Base-by-base conservation (phyloP, 2,329 filamentous ascomycete species). In the Furcasterigmium sp. region DNA sequence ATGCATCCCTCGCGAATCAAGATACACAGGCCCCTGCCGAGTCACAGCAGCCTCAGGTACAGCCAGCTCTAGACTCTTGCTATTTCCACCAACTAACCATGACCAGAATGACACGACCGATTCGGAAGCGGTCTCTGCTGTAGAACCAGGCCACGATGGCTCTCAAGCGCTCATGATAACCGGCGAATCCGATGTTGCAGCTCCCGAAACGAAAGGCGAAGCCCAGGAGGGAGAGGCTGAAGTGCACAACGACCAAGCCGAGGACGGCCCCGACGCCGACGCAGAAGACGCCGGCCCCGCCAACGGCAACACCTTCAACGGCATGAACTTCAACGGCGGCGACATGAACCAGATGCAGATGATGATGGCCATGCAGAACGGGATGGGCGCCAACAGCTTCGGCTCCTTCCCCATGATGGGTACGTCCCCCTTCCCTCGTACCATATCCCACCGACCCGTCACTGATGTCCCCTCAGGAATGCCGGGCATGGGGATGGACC, bases 401-500 rank as follows among this genome's bases (percentile, higher is more conserved):
- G 71, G 72, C 45, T 69, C 68, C 47, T 84, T 84, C 57, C 75
- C 85, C 42, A 89, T 91, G 81, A 95, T 96, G 87, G 87, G 91
- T 96, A 79, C 61, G 87, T 74, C 38, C 9, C 25, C 7, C 20
- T 18, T 10, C 29, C 18, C 15, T 8, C 17, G n/a, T 23, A n/a
- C 21, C 21, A 45, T 23, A 17, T 26, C 28, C 21, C 15, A 11
- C 23, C 23, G 11, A 7, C 23, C 46, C 20, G 34, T 43, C 26
- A 47, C 62, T 72, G 55, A 67, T 48, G 39, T 14, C 15, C 1
- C 51, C 19, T 2, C 52, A 87, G 86, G 81, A 59, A 91, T 93
- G 85, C 72, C 84, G 53, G 80, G 80, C 58, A 89, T 91, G 85
- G 78, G 78, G 65, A 93, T 95, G 87, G 86, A 91, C 74, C 81